Evolutionary conservation across 306 rosid species (phyloP).

Genomic region (Vigna angularis): DNA sequence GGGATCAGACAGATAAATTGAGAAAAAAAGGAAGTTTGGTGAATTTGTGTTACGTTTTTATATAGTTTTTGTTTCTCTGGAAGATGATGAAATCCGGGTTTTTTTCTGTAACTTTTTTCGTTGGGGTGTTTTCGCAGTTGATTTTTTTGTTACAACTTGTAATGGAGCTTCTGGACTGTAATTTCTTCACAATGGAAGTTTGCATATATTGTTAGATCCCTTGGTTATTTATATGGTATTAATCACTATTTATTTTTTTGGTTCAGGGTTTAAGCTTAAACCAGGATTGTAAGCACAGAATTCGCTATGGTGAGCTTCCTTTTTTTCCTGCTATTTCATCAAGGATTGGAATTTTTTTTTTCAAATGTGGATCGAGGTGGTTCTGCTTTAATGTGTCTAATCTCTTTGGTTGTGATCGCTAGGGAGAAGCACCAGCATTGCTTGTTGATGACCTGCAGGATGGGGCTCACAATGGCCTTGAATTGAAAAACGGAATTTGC

Average conservation of each 20-base stretch:
- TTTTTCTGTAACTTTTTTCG: conserved; percentile 36
- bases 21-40: conserved; percentile 7
- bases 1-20: conserved; percentile 28
- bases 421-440: conserved; percentile 96
- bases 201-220: conserved; percentile 54
- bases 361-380: conserved; percentile 42
- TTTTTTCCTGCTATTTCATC: conserved; percentile 23
- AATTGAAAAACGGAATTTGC: conserved; percentile 59
- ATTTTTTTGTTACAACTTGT: conserved; percentile 27
- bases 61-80: conserved; percentile 21
- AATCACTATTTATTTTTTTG: conserved; percentile 49
- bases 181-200: conserved; percentile 13
- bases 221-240: conserved; percentile 39
- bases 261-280: conserved; percentile 59
- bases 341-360: conserved; percentile 23
- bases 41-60: conserved; percentile 17
- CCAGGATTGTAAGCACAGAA: conserved; percentile 50
- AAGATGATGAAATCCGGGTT: conserved; percentile 44
- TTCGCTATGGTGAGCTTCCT: conserved; percentile 73
- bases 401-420: conserved; percentile 49
- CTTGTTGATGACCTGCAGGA: conserved; percentile 65
- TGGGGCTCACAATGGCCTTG: conserved; percentile 62
- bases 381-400: conserved; percentile 43
- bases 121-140: conserved; percentile 26
- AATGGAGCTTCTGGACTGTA: conserved; percentile 15